Base-by-base conservation (phyloP, 805 yeast genomes). In the Saturnispora diversa region DNA sequence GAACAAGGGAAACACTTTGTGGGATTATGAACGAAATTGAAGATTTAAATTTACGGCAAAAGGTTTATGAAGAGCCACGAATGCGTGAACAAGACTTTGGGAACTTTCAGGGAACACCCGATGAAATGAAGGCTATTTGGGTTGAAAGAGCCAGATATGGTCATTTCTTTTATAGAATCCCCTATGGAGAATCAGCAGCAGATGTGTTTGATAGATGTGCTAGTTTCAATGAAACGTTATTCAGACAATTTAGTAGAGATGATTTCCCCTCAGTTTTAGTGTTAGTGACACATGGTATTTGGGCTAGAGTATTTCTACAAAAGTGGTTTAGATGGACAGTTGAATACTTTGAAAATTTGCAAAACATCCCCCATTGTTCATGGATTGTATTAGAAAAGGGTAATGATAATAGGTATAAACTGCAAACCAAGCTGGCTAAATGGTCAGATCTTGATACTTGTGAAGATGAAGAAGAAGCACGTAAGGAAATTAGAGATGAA, bases 1-100 rank as follows among this genome's bases (percentile, higher is more conserved):
- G 97, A 40, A 84, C 97, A 1, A 67, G 95, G 36, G 86, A 88
- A 57, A 88, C 97, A 1, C 69, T 92, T 26, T 72, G 80, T 39
- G 80, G 81, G 17, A 71, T 88, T 7, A 55, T 82, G 2, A 69
- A 74, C 27, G 81, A 80, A 2, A 68, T 46, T 63, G 63, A 62
- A 5, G 62, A 56, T 9, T 48, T 52, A 53, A 62, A 55, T 35
- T 50, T 78, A 8, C 64, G 66, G 5, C 80, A 75, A 50, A 66
- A 70, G 28, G 74, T 82, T 2, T 71, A 76, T 49, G 97, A 88
- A 58, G 97, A 88, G 55, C 95, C 96, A 10, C 64, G 96, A 40
- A 75, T 88, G 74, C 69, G 97, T 47, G 97, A 88, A 56, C 97
- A 88, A 60, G 97, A 88, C 59, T 88, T 88, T 55, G 97, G 97